Conservation (phyloP, 169 alveolate genomes). For the Cryptosporidium meleagridis region DNA sequence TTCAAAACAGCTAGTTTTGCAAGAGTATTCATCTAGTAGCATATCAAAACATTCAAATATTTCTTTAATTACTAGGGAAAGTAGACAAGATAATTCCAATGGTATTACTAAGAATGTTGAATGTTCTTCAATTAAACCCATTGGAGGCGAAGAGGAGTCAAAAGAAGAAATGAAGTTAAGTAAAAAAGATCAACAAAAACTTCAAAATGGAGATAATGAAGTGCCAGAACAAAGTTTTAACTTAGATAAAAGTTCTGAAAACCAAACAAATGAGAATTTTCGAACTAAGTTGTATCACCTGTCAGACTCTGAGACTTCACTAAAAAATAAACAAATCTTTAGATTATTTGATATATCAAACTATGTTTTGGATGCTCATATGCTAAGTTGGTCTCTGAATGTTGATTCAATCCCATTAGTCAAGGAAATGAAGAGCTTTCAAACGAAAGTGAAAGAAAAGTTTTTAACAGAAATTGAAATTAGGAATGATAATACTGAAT, state of each 20-base stretch:
- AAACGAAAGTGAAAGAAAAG: conserved; percentile 7
- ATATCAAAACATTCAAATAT: not conserved
- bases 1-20: conserved; percentile 35
- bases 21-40: conserved; percentile 15
- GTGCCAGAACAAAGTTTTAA: no score
- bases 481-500: not conserved
- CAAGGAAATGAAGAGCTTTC: not conserved
- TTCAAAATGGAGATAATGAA: not conserved
- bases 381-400: conserved; percentile 34
- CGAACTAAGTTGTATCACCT: not conserved
- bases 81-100: not conserved
- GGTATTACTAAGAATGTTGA: not conserved
- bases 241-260: not conserved
- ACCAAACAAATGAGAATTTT: not conserved
- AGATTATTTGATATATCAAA: conserved; percentile 11
- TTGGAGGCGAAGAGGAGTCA: not conserved
- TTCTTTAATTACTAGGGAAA: not conserved
- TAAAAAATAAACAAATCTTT: conserved; percentile 9
- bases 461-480: conserved; percentile 5
- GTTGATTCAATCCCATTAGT: conserved; percentile 9
- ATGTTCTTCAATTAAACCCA: not conserved
- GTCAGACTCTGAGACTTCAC: not conserved
- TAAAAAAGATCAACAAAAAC: not conserved
- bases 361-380: conserved; percentile 14
- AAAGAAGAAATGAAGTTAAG: not conserved